Percentiles rank a stretch among this genome's conserved stretches.
These are phyloP conservation scores for Xylaria sp. DNA, from an alignment of 2,329 filamentous ascomycete species.

Conservation along the genomic window DNA sequence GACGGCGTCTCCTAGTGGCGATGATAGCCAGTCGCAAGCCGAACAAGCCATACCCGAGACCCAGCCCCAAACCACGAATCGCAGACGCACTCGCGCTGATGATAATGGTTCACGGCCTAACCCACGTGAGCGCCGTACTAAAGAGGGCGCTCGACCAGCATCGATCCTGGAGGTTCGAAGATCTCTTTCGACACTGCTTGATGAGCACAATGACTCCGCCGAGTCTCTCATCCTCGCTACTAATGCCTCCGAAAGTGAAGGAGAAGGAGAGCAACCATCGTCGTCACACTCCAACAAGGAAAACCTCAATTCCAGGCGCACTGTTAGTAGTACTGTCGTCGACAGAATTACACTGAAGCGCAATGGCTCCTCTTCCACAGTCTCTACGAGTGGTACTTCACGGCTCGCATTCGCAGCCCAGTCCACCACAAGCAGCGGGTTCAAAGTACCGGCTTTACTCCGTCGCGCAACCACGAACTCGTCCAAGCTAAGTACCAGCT, in stretches of 20 bases:
- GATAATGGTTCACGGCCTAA: constrained; percentile 43
- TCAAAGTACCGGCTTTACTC: constrained; percentile 66
- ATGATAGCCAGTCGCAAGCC: constrained; percentile 37
- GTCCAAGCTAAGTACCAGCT: constrained; percentile 35
- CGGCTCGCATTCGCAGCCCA: constrained; percentile 54
- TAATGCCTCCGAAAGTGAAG: constrained; percentile 49
- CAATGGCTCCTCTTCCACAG: constrained; percentile 27
- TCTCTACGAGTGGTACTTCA: constrained; percentile 11
- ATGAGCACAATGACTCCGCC: constrained; percentile 52
- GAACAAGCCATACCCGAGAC: constrained; percentile 45
- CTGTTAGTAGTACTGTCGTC: constrained; percentile 47
- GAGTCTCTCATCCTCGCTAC: constrained; percentile 45
- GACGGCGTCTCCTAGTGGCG: constrained; percentile 35
- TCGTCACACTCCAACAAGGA: constrained; percentile 42
- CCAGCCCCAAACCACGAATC: constrained; percentile 42
- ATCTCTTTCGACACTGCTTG: constrained; percentile 76
- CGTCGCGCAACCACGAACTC: constrained; percentile 68
- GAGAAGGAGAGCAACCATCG: constrained; percentile 35
- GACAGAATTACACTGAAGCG: constrained; percentile 71
- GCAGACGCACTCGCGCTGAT: constrained; percentile 30
- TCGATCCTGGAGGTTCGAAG: constrained; percentile 77
- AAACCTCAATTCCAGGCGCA: constrained; percentile 35
- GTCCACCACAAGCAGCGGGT: constrained; percentile 39
- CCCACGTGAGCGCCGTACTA: constrained; percentile 58
- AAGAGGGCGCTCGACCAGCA: constrained; percentile 60